These are phyloP conservation scores for Phytophthora parvispora DNA, from an alignment of 352 stramenopile species.

Conservation along the genomic window DNA sequence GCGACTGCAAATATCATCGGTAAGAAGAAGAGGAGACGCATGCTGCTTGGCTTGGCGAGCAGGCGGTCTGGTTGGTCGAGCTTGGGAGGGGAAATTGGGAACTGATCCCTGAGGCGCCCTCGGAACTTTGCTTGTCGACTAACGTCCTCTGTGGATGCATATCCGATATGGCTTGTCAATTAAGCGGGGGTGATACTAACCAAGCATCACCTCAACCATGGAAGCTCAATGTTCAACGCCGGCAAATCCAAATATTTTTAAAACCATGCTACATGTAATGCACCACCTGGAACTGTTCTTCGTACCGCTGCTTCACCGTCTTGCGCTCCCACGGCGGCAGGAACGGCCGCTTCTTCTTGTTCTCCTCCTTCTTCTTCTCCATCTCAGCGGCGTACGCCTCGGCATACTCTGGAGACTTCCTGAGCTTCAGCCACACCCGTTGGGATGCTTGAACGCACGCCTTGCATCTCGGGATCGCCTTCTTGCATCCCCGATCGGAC, in stretches of 20 bases:
- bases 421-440: background rate
- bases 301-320: constrained; percentile 14
- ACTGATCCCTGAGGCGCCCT: no score
- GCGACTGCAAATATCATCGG: background rate
- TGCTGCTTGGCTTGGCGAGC: background rate
- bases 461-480: constrained; percentile 23
- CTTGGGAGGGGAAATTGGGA: background rate
- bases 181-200: background rate
- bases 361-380: background rate
- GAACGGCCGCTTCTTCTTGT: background rate
- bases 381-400: constrained; percentile 8
- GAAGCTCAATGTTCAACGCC: background rate
- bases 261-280: no score
- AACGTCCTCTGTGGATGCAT: no score
- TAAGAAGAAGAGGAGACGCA: background rate
- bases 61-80: background rate
- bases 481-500: background rate
- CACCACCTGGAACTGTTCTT: constrained; percentile 20
- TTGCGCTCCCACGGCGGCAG: constrained; percentile 21
- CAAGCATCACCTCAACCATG: background rate
- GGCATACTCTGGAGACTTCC: background rate
- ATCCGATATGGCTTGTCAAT: no score
- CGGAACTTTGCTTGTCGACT: background rate
- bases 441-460: constrained; percentile 12
- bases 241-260: background rate